Evolutionary conservation across 371 early-diverging fungal species (phyloP).

Genomic region (Saksenaea vasiformis): DNA sequence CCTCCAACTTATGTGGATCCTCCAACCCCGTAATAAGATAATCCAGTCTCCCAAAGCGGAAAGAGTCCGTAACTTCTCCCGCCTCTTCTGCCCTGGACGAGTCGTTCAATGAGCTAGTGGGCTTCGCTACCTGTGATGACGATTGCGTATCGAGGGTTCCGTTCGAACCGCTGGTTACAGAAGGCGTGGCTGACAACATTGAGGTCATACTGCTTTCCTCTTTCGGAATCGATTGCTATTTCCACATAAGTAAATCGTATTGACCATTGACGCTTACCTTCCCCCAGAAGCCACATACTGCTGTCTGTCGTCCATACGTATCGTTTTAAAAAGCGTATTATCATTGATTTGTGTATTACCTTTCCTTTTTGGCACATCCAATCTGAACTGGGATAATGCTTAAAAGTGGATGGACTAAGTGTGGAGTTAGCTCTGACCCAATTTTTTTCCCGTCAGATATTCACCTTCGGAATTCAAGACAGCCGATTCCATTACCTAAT

Average conservation of each 20-base stretch:
- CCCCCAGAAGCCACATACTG: slow-evolving; percentile 1
- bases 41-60: neutral
- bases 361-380: neutral
- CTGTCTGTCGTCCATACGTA: neutral
- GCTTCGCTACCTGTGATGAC: neutral
- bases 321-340: neutral
- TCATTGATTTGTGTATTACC: neutral
- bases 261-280: neutral
- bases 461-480: neutral
- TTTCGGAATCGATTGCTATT: neutral
- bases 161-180: neutral
- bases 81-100: no score
- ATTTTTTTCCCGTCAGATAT: neutral
- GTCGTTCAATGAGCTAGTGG: neutral
- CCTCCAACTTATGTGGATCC: slow-evolving; percentile 46
- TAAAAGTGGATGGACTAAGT: neutral
- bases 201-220: neutral
- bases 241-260: neutral
- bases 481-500: neutral
- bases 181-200: neutral
- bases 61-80: neutral
- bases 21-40: neutral
- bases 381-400: neutral
- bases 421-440: neutral
- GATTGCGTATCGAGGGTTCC: no score